phyloP scores from a whole-genome alignment of 1,284 basidiomycete genomes.

The Pseudozyma thailandica region DNA sequence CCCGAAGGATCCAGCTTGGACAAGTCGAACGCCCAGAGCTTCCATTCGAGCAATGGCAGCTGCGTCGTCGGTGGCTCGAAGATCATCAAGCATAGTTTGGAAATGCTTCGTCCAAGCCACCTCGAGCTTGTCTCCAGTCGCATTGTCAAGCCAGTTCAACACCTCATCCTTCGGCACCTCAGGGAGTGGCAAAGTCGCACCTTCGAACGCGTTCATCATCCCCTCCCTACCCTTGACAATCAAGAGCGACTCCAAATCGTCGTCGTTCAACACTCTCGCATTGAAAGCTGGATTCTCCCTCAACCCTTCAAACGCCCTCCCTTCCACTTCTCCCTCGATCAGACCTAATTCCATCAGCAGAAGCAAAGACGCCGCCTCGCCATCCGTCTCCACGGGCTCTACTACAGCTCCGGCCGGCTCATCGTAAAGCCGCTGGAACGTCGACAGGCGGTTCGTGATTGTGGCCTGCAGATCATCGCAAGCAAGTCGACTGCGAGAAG shows the following conservation, averaged over 20 bases:
- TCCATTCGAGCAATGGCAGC: slow-evolving; percentile 4
- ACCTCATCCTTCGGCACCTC: slow-evolving; percentile 17
- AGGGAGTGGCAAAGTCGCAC: slow-evolving; percentile 11
- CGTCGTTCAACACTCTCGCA: slow-evolving; percentile 42
- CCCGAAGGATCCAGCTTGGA: slow-evolving; percentile 1
- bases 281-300: slow-evolving; percentile 36
- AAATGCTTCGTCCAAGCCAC: slow-evolving; percentile 8
- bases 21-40: slow-evolving; percentile 1
- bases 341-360: slow-evolving; percentile 20
- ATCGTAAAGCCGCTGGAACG: slow-evolving; percentile 15
- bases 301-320: slow-evolving; percentile 22
- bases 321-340: slow-evolving; percentile 23
- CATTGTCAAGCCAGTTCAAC: slow-evolving; percentile 15
- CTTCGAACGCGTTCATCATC: slow-evolving; percentile 8
- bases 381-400: slow-evolving; percentile 39
- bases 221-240: background rate
- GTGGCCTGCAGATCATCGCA: slow-evolving; percentile 16
- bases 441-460: slow-evolving; percentile 16
- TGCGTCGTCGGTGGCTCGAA: background rate
- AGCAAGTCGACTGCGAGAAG: slow-evolving; percentile 7
- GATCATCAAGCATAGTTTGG: background rate
- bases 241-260: slow-evolving; percentile 37
- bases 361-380: slow-evolving; percentile 39
- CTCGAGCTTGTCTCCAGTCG: background rate
- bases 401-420: slow-evolving; percentile 9